phyloP scores from a whole-genome alignment of 2,329 filamentous ascomycete genomes.

The Chalaropsis ovoidea region DNA sequence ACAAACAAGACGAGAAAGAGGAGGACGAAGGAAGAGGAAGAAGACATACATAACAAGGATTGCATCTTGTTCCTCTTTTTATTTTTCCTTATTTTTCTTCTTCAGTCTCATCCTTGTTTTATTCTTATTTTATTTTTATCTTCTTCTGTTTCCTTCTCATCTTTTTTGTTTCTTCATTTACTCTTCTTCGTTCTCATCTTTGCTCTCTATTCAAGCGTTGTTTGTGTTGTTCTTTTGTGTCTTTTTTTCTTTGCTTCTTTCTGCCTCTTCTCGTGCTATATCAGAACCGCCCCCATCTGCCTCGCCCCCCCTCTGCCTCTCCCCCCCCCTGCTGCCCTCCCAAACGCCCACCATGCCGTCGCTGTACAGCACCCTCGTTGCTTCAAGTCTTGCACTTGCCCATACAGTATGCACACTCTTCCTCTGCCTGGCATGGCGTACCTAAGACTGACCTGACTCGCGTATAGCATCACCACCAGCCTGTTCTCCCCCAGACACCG shows the following conservation, averaged over 20 bases:
- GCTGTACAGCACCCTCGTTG: background rate
- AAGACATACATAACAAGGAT: constrained; percentile 8
- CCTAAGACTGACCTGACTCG: background rate
- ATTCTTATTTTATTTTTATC: constrained; percentile 10
- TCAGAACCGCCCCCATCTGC: background rate
- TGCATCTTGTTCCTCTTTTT: constrained; percentile 8
- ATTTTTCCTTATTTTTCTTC: background rate
- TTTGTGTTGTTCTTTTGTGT: constrained; percentile 12
- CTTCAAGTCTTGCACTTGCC: constrained; percentile 14
- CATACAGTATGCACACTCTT: constrained; percentile 9
- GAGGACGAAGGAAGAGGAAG: background rate
- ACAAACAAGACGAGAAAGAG: background rate
- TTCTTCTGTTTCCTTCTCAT: background rate
- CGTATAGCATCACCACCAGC: background rate
- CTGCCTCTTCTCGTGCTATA: constrained; percentile 15
- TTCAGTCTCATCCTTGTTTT: constrained; percentile 10
- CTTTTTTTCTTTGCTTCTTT: constrained; percentile 10
- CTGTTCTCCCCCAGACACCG: background rate
- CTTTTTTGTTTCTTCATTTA: constrained; percentile 2
- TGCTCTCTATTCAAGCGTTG: constrained; percentile 7
- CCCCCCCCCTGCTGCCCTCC: background rate
- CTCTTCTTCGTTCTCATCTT: constrained; percentile 1
- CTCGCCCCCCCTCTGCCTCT: background rate
- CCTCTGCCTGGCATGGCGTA: background rate
- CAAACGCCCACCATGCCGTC: constrained; percentile 2